These are phyloP conservation scores for Fusarium subtropicale DNA, from an alignment of 2,329 filamentous ascomycete species.

Conservation along the genomic window DNA sequence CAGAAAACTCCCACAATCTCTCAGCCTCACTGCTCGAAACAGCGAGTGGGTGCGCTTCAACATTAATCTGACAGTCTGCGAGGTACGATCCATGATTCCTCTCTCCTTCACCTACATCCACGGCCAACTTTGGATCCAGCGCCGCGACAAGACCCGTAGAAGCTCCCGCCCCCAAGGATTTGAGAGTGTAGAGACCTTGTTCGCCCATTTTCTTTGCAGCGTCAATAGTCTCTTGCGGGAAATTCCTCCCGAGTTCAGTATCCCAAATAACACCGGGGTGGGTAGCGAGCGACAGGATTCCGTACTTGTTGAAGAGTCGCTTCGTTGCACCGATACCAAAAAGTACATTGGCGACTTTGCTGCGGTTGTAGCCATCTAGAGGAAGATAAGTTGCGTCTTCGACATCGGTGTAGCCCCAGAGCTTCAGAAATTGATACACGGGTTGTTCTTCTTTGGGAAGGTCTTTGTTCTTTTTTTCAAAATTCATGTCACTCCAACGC, in stretches of 20 bases:
- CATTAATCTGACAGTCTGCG: conserved; percentile 1
- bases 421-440: not conserved
- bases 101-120: not conserved
- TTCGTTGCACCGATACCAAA: conserved; percentile 14
- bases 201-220: not conserved
- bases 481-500: conserved; percentile 27
- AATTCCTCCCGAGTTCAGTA: not conserved
- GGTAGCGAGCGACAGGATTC: not conserved
- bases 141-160: conserved; percentile 21
- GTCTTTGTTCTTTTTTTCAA: conserved; percentile 17
- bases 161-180: not conserved
- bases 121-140: not conserved
- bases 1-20: conserved; percentile 19
- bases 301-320: conserved; percentile 3
- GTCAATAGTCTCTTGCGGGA: not conserved
- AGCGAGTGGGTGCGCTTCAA: not conserved
- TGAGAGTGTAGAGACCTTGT: not conserved
- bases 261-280: conserved; percentile 14
- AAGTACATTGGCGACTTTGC: conserved; percentile 18
- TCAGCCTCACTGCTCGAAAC: conserved; percentile 16
- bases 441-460: conserved; percentile 8
- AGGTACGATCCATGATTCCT: conserved; percentile 12
- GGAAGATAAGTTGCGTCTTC: not conserved
- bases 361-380: not conserved
- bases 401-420: conserved; percentile 8